These are phyloP conservation scores for Fusarium drepaniforme DNA, from an alignment of 2,329 filamentous ascomycete genomes.

Conservation along the genomic window DNA sequence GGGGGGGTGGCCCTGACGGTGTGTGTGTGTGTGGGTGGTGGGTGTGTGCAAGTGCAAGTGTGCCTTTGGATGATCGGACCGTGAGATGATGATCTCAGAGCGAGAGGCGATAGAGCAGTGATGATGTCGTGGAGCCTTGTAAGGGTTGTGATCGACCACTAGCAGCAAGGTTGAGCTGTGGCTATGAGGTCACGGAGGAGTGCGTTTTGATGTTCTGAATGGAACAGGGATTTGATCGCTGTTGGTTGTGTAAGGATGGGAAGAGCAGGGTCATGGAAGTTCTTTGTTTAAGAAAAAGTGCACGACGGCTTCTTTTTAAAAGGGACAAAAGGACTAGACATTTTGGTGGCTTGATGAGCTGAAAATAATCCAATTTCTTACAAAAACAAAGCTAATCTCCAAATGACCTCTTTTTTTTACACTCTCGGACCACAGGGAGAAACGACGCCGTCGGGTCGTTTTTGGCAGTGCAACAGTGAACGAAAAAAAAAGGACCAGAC, in stretches of 20 bases:
- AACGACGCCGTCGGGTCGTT: not conserved
- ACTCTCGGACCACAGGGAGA: not conserved
- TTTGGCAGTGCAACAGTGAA: not conserved
- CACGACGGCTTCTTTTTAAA: not conserved
- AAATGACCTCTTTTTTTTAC: not conserved
- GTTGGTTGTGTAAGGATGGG: not conserved
- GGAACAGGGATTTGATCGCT: not conserved
- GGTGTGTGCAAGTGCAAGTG: not conserved
- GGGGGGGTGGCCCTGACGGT: not conserved
- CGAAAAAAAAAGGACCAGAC: not conserved
- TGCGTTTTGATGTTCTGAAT: not conserved
- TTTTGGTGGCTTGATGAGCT: not conserved
- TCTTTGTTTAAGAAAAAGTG: constrained; percentile 8
- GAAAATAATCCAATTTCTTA: not conserved
- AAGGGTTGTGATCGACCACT: constrained; percentile 23
- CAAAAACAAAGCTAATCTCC: not conserved
- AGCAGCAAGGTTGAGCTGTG: constrained; percentile 17
- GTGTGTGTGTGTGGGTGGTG: not conserved
- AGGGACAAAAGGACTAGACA: not conserved
- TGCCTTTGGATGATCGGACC: constrained; percentile 3
- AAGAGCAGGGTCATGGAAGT: not conserved
- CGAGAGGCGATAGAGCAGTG: constrained; percentile 14
- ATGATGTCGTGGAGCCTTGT: constrained; percentile 25
- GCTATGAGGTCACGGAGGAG: constrained; percentile 25
- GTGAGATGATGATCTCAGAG: constrained; percentile 12